Conservation (phyloP, 2,329 filamentous ascomycete genomes). For the Penicillium thymicola region DNA sequence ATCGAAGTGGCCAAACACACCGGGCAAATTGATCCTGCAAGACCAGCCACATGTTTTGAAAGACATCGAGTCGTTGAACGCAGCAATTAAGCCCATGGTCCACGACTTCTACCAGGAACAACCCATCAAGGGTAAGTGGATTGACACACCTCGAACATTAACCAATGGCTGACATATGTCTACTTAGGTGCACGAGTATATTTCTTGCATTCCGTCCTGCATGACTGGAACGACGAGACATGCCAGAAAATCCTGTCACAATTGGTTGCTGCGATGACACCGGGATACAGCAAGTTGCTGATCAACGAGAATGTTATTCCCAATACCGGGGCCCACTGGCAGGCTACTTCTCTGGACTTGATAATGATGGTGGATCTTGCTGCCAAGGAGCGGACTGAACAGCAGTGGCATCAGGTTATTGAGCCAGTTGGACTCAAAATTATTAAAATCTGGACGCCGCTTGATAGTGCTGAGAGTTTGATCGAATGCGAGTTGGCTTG, state of each 20-base stretch:
- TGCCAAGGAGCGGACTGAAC: conserved; percentile 34
- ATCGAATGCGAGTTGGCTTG: background rate
- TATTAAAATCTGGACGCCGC: background rate
- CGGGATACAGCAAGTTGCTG: conserved; percentile 38
- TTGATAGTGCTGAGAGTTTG: background rate
- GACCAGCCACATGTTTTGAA: conserved; percentile 10
- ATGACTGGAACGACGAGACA: conserved; percentile 26
- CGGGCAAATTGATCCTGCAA: conserved; percentile 11
- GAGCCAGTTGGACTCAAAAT: conserved; percentile 12
- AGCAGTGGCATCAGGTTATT: conserved; percentile 32
- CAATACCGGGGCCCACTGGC: conserved; percentile 30
- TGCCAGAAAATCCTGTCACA: conserved; percentile 21
- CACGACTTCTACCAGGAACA: conserved; percentile 33
- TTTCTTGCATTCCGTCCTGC: conserved; percentile 26
- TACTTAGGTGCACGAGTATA: conserved; percentile 15
- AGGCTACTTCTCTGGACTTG: conserved; percentile 36
- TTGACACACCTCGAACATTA: background rate
- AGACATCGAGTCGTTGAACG: background rate
- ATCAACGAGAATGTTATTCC: conserved; percentile 47
- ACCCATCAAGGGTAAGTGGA: conserved; percentile 24
- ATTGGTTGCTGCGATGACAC: conserved; percentile 32
- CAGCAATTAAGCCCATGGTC: background rate
- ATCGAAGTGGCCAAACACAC: conserved; percentile 2
- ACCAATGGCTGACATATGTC: background rate
- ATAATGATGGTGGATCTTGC: conserved; percentile 38